Conservation (phyloP, 306 rosid species). For the Prosopis cineraria region DNA sequence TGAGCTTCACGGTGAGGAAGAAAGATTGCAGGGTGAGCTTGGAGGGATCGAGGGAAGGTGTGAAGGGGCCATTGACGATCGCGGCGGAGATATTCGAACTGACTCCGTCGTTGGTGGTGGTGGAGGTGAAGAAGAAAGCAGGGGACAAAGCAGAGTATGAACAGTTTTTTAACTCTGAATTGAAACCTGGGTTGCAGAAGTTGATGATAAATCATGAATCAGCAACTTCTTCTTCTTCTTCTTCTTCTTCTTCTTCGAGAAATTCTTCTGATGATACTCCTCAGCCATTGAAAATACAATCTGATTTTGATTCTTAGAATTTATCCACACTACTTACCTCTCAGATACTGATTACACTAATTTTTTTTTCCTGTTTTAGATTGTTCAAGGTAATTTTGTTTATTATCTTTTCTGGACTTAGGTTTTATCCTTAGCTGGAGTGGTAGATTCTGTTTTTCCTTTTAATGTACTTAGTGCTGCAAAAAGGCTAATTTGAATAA, state of each 20-base stretch:
- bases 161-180: conserved; percentile 45
- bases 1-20: conserved; percentile 64
- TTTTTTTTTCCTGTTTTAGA: conserved; percentile 21
- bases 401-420: neutral
- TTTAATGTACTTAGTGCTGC: neutral
- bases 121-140: conserved; percentile 67
- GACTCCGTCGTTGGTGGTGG: conserved; percentile 62
- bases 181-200: conserved; percentile 56
- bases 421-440: conserved; percentile 25
- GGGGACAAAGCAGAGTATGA: conserved; percentile 59
- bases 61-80: conserved; percentile 53
- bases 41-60: conserved; percentile 64
- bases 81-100: conserved; percentile 60
- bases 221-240: conserved; percentile 36
- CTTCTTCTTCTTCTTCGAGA: conserved; percentile 35
- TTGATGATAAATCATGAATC: conserved; percentile 43
- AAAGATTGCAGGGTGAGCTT: conserved; percentile 60
- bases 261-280: neutral
- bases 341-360: conserved; percentile 32
- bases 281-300: neutral
- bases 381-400: conserved; percentile 23
- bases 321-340: conserved; percentile 16
- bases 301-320: conserved; percentile 31
- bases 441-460: neutral
- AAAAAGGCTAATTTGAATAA: conserved; percentile 33